Evolutionary conservation across 768 basidiomycete species (phyloP).

Genomic region (Sarcodon sp.): DNA sequence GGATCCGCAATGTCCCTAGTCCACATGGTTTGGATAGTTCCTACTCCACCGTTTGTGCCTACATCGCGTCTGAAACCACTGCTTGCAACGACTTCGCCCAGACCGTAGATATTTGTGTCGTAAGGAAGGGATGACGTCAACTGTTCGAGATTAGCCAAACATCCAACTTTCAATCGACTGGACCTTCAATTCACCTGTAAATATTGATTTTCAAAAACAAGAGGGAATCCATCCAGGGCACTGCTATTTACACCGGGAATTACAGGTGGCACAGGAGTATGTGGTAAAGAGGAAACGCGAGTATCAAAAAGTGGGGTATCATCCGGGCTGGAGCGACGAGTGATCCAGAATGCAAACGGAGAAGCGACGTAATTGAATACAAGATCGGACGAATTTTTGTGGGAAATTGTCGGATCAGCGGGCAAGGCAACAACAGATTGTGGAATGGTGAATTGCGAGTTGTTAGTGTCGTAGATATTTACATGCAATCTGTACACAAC

Average conservation of each 20-base stretch:
- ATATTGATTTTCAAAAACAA: conserved; percentile 75
- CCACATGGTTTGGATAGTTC: conserved; percentile 61
- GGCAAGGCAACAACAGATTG: conserved; percentile 32
- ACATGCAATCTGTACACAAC: conserved; percentile 43
- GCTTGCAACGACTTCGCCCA: conserved; percentile 61
- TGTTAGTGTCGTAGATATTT: conserved; percentile 47
- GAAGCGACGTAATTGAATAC: conserved; percentile 51
- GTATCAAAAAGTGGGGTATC: conserved; percentile 59
- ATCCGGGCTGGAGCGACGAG: conserved; percentile 45
- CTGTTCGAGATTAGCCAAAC: conserved; percentile 14
- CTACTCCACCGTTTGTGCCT: conserved; percentile 30
- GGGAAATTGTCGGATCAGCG: conserved; percentile 18
- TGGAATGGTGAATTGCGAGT: conserved; percentile 57
- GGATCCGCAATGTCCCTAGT: conserved; percentile 50
- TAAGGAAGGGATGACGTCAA: conserved; percentile 54
- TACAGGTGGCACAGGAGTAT: conserved; percentile 45
- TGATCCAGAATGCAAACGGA: conserved; percentile 77
- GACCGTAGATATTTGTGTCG: conserved; percentile 63
- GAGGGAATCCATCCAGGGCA: conserved; percentile 46
- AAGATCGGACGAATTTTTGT: conserved; percentile 39
- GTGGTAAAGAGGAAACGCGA: conserved; percentile 44
- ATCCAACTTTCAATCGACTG: background rate
- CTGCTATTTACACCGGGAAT: conserved; percentile 37
- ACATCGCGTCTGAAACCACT: conserved; percentile 58
- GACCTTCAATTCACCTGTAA: conserved; percentile 36